Evolutionary conservation across 2,329 filamentous ascomycete genomes (phyloP).

Genomic region (Aulographum hederae): DNA sequence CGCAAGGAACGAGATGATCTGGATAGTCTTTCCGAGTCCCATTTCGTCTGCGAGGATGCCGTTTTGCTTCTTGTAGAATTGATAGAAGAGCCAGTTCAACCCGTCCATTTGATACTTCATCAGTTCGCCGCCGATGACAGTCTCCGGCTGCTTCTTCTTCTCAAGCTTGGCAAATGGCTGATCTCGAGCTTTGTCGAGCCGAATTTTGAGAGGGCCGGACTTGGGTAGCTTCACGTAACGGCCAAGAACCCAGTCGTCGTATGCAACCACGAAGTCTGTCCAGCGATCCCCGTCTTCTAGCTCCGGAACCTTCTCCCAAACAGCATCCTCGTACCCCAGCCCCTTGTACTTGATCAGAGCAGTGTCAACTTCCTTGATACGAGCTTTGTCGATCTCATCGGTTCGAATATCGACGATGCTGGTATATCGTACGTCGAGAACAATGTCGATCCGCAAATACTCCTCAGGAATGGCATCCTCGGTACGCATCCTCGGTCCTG

Average conservation of each 20-base stretch:
- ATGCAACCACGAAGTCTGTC: conserved; percentile 64
- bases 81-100: conserved; percentile 86
- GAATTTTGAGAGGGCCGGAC: conserved; percentile 38
- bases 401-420: conserved; percentile 38
- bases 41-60: conserved; percentile 93
- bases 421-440: conserved; percentile 63
- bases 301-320: conserved; percentile 70
- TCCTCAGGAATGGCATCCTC: conserved; percentile 78
- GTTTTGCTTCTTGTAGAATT: conserved; percentile 67
- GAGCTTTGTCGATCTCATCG: conserved; percentile 51
- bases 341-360: conserved; percentile 86
- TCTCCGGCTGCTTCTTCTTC: conserved; percentile 52
- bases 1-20: conserved; percentile 69
- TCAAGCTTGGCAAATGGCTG: conserved; percentile 50
- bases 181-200: conserved; percentile 48
- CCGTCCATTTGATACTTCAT: conserved; percentile 93
- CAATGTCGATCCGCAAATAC: conserved; percentile 67
- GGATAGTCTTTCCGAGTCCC: conserved; percentile 94
- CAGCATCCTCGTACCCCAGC: conserved; percentile 72
- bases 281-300: conserved; percentile 49
- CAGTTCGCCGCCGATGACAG: conserved; percentile 58
- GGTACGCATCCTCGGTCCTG: conserved; percentile 48
- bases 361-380: conserved; percentile 52
- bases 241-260: conserved; percentile 69
- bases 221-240: conserved; percentile 49